Evolutionary conservation across 129 eudicot genomes (phyloP), one percentile per base, ranked within the genome.

Genomic region (Chrysanthemum makinoi): DNA sequence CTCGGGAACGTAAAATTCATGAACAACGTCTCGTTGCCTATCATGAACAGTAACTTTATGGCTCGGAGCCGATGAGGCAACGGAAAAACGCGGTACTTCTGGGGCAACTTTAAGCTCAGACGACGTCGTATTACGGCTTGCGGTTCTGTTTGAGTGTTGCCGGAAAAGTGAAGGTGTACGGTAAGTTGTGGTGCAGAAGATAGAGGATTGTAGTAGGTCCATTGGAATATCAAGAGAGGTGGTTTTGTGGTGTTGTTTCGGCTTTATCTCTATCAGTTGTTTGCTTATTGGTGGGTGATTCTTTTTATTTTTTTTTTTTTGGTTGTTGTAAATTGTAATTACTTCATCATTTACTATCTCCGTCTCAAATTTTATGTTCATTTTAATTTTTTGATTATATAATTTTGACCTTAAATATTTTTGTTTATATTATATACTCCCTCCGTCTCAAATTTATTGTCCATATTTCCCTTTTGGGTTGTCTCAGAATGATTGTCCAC

Each of bases 41-140:
- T 94, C 98, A 66, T 83, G 92, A 54, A 94, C 98, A 16, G 90
- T 89, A 77, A 94, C 95, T 72, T 89, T 94, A 84, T 94, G 96
- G 28, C 76, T 71, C 4, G 83, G 95, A 47, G 87, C 80, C 4
- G 95, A 72, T 5, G 78, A 77, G 6, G 88, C 75, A 18, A 84
- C 78, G 43, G 71, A 20, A 44, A 84, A 72, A 66, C 83, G 82
- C 10, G 81, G 68, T 44, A 60, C 73, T 24, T 65, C 78, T 0
- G 77, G 79, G 1, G 85, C 47, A 19, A 77, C 63, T 69, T 73
- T 80, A 12, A 85, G 85, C 89, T 87, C 85, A 51, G 89, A 75
- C 51, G 86, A 78, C 50, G 81, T 75, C 59, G 82, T 77, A 56
- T 59, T 70, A 1, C 79, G 77, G 61, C 80, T 26, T n/a, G 49